Conservation (phyloP, 2,329 filamentous ascomycete species). For the Chalara sp. region DNA sequence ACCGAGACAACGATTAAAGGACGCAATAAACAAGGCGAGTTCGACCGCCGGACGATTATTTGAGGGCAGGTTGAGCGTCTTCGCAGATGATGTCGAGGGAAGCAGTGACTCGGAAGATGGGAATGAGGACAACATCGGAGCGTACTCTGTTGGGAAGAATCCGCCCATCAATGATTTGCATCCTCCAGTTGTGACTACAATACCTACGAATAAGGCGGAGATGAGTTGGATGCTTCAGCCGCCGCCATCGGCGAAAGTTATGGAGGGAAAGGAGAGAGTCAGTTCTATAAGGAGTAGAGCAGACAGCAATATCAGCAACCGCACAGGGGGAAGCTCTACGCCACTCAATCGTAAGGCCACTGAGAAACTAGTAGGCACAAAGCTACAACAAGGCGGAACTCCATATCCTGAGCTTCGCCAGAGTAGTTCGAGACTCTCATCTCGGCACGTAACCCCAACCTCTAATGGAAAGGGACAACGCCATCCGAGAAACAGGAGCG, state of each 20-base stretch:
- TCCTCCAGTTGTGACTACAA: conserved; percentile 75
- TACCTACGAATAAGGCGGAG: conserved; percentile 60
- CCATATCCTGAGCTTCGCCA: conserved; percentile 16
- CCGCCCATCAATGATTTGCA: conserved; percentile 82
- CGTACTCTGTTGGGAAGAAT: conserved; percentile 34
- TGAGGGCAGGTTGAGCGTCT: conserved; percentile 38
- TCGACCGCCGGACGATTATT: conserved; percentile 44
- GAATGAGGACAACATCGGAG: conserved; percentile 27
- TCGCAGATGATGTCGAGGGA: conserved; percentile 3
- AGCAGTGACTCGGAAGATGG: conserved; percentile 4
- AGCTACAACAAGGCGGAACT: conserved; percentile 22
- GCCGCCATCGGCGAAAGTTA: conserved; percentile 80
- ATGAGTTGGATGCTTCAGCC: conserved; percentile 91
- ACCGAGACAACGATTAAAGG: conserved; percentile 44
- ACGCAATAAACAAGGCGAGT: conserved; percentile 41
- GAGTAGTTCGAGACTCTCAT: neutral
- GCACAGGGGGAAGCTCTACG: conserved; percentile 26
- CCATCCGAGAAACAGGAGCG: conserved; percentile 9
- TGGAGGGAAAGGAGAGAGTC: conserved; percentile 77
- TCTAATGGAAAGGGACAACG: conserved; percentile 11
- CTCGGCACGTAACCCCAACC: conserved; percentile 7
- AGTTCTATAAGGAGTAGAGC: conserved; percentile 44
- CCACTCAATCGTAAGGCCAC: conserved; percentile 23
- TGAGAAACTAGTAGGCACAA: conserved; percentile 23
- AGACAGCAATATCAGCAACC: conserved; percentile 33